These are phyloP conservation scores for Candida multigemmis DNA, from an alignment of 805 yeast species.

Conservation along the genomic window DNA sequence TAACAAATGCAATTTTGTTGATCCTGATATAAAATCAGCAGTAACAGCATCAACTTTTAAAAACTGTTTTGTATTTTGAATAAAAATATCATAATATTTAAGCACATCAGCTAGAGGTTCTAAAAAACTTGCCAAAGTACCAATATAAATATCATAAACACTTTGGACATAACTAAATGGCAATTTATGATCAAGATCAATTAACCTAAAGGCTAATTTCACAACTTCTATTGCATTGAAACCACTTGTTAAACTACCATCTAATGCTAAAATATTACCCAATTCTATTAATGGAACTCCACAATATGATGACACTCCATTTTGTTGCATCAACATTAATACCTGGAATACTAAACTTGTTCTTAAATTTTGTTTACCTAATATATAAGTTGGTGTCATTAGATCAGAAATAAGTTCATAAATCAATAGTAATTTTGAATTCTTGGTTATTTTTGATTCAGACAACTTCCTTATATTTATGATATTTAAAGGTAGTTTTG, in stretches of 20 bases:
- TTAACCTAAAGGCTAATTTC: slow-evolving; percentile 27
- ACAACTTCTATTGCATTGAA: slow-evolving; percentile 32
- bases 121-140: slow-evolving; percentile 30
- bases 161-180: slow-evolving; percentile 24
- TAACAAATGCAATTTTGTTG: slow-evolving; percentile 7
- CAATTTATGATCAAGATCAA: slow-evolving; percentile 21
- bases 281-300: slow-evolving; percentile 30
- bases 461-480: slow-evolving; percentile 25
- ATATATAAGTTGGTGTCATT: slow-evolving; percentile 20
- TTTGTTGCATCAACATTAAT: slow-evolving; percentile 22
- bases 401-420: slow-evolving; percentile 34
- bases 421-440: slow-evolving; percentile 17
- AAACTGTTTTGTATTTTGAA: slow-evolving; percentile 7
- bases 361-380: slow-evolving; percentile 15
- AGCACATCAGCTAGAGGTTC: slow-evolving; percentile 30
- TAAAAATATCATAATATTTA: slow-evolving; percentile 12
- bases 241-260: slow-evolving; percentile 17
- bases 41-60: slow-evolving; percentile 3
- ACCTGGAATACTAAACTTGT: slow-evolving; percentile 21
- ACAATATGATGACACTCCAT: slow-evolving; percentile 32
- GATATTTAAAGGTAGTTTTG: slow-evolving; percentile 28
- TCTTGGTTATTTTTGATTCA: slow-evolving; percentile 10
- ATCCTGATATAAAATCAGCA: slow-evolving; percentile 5
- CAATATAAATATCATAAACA: slow-evolving; percentile 33
- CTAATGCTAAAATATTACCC: slow-evolving; percentile 22